A percentile compares a stretch with the other conserved stretches of the same genome.
Conservation (phyloP, 192 early-diverging fungal species). For the Helicostylum pulchrum region DNA sequence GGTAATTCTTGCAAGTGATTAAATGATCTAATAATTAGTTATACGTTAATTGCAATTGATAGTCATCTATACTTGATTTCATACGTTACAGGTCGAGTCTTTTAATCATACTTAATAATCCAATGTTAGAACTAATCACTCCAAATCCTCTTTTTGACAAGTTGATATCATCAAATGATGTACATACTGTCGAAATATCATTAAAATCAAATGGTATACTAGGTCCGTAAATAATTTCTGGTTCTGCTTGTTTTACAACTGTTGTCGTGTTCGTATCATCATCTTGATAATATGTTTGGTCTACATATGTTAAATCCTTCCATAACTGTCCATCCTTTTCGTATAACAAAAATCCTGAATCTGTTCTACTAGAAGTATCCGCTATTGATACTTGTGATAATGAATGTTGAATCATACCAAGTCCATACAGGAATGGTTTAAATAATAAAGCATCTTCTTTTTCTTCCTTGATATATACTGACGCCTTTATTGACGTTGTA, state of each 20-base stretch:
- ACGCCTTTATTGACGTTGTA: neutral
- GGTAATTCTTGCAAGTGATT: slow-evolving; percentile 69
- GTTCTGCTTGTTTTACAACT: neutral
- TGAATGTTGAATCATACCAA: neutral
- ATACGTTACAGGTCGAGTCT: slow-evolving; percentile 17
- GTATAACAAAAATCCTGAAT: slow-evolving; percentile 14
- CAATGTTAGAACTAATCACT: slow-evolving; percentile 7
- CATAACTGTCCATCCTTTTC: neutral
- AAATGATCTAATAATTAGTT: slow-evolving; percentile 64
- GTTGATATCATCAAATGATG: neutral
- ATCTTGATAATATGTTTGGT: slow-evolving; percentile 18
- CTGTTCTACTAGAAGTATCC: slow-evolving; percentile 1
- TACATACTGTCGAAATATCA: no score
- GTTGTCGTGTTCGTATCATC: neutral
- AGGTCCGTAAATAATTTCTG: neutral
- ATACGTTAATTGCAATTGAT: no score
- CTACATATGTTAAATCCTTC: slow-evolving; percentile 7
- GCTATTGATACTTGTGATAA: neutral
- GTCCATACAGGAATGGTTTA: slow-evolving; percentile 14
- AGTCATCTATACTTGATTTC: neutral
- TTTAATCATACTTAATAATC: slow-evolving; percentile 5
- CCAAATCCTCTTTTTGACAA: slow-evolving; percentile 3
- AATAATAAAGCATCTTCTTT: slow-evolving; percentile 2
- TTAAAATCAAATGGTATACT: no score
- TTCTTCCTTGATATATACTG: slow-evolving; percentile 1